Percentiles rank a stretch among this genome's conserved stretches.
Evolutionary conservation across 352 stramenopile genomes (phyloP).

Genomic region (Phytophthora chlamydospora): DNA sequence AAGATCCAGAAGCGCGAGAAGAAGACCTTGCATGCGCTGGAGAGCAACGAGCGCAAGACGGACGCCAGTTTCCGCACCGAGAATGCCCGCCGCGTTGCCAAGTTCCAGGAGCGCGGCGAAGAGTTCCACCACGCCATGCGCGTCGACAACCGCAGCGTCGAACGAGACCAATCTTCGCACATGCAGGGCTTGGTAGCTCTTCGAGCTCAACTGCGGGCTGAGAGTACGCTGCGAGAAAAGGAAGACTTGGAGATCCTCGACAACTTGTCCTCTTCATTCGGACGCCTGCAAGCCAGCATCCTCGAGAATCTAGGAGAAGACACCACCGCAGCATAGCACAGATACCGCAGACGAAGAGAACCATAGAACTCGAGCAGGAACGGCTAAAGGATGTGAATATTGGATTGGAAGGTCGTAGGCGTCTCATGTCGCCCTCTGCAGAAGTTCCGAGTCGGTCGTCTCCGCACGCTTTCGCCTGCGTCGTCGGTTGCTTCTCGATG

Average conservation of each 20-base stretch:
- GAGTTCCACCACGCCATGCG: conserved; percentile 72
- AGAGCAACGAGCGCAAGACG: conserved; percentile 67
- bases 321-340: conserved; percentile 16
- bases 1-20: conserved; percentile 92
- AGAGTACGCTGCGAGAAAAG: conserved; percentile 53
- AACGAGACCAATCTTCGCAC: conserved; percentile 51
- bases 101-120: conserved; percentile 70
- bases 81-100: conserved; percentile 53
- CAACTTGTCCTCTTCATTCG: conserved; percentile 78
- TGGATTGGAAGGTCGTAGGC: conserved; percentile 44
- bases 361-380: conserved; percentile 27
- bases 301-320: conserved; percentile 81
- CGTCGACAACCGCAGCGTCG: conserved; percentile 62
- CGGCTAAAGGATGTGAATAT: conserved; percentile 50
- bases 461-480: conserved; percentile 27
- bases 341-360: conserved; percentile 10
- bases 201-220: conserved; percentile 54
- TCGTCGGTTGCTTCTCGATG: conserved; percentile 11
- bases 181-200: conserved; percentile 62
- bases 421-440: conserved; percentile 21
- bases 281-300: conserved; percentile 79
- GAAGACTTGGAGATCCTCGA: conserved; percentile 86
- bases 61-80: conserved; percentile 74
- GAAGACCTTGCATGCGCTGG: conserved; percentile 81
- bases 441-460: conserved; percentile 9